Conservation (phyloP, 192 early-diverging fungal genomes). For the Umbelopsis sp. region DNA sequence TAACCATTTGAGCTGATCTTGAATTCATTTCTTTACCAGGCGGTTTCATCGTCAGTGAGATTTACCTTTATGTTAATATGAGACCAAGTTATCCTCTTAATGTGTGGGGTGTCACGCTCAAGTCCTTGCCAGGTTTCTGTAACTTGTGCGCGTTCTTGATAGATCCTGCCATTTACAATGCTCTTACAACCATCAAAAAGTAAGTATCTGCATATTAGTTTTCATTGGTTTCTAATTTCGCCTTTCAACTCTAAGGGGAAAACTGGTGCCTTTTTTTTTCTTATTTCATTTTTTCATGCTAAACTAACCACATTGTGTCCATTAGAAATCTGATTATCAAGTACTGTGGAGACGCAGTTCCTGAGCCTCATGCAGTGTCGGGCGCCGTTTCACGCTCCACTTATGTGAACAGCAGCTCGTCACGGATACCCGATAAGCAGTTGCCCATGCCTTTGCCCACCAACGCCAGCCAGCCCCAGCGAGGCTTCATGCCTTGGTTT, state of each 20-base stretch:
- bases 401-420: not conserved
- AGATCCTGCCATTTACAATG: slow-evolving; percentile 24
- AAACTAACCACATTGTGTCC: not conserved
- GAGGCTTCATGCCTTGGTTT: slow-evolving; percentile 18
- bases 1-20: too few relatives aligned
- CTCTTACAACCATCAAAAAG: slow-evolving; percentile 15
- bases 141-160: slow-evolving; percentile 25
- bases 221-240: too few relatives aligned
- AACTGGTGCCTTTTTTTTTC: too few relatives aligned
- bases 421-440: not conserved
- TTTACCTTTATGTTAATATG: slow-evolving; percentile 7
- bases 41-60: slow-evolving; percentile 26
- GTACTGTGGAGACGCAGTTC: not conserved
- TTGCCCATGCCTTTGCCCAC: not conserved
- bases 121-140: slow-evolving; percentile 17
- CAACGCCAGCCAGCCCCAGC: not conserved
- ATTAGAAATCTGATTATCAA: slow-evolving; percentile 11
- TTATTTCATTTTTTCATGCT: not conserved
- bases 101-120: slow-evolving; percentile 20
- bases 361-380: not conserved
- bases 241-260: too few relatives aligned
- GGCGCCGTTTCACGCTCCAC: not conserved
- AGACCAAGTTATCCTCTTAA: slow-evolving; percentile 23
- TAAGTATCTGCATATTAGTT: not conserved
- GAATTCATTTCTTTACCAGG: not conserved